Conservation (phyloP, 2,329 filamentous ascomycete genomes). For the Allantophomopsis cytisporea region DNA sequence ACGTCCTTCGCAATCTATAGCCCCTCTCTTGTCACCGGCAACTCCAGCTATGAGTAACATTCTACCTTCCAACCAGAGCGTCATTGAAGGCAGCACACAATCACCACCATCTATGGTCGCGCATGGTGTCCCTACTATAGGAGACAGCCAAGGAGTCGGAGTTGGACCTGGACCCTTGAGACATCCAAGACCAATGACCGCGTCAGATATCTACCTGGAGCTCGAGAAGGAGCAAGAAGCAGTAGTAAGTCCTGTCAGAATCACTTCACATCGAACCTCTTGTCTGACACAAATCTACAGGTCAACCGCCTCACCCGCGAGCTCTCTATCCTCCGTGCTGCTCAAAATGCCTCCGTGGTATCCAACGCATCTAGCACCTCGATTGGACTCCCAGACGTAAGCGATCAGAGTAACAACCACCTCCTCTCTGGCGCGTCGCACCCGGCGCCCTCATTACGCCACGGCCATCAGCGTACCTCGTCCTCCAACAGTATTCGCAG, state of each 20-base stretch:
- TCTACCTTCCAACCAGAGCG: conserved; percentile 17
- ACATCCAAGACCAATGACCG: conserved; percentile 77
- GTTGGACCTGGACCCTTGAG: conserved; percentile 60
- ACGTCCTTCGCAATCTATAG: conserved; percentile 13
- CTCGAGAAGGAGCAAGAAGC: conserved; percentile 94
- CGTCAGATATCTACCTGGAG: conserved; percentile 77
- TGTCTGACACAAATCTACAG: conserved; percentile 26
- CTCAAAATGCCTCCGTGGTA: conserved; percentile 51
- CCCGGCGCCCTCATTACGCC: conserved; percentile 37
- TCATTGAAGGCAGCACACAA: conserved; percentile 9
- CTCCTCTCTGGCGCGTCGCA: conserved; percentile 43
- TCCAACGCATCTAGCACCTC: conserved; percentile 53
- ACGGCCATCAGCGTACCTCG: conserved; percentile 40
- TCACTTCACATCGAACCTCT: background rate
- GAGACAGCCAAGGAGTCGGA: conserved; percentile 30
- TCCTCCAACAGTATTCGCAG: conserved; percentile 42
- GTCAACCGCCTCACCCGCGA: conserved; percentile 90
- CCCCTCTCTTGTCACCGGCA: conserved; percentile 8
- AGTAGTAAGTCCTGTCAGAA: conserved; percentile 45
- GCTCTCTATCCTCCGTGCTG: conserved; percentile 65
- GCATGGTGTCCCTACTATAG: conserved; percentile 7
- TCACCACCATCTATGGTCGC: conserved; percentile 10
- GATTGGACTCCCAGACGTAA: conserved; percentile 31
- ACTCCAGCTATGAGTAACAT: conserved; percentile 13
- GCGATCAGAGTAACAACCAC: conserved; percentile 34